Evolutionary conservation across 768 basidiomycete species (phyloP), one percentile per base, ranked within the genome.

Genomic region (Suillus plorans): DNA sequence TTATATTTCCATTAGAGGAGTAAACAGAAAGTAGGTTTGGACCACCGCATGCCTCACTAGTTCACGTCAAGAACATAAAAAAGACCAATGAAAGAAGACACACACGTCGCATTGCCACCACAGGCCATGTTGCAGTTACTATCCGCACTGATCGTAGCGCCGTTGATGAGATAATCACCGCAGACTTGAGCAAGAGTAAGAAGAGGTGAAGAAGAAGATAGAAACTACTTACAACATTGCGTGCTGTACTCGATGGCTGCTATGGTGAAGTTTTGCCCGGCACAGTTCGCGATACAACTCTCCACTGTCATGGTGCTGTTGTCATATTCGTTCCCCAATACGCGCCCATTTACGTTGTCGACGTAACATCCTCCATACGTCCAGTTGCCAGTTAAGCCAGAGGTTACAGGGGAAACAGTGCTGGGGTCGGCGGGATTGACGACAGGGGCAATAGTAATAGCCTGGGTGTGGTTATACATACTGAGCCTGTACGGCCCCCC

Each of bases 1-100:
- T 83, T 58, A 92, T 78, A 49, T 78, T 81, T 4, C 77, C 78
- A 9, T 75, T 83, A 0, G 84, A 80, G 0, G 84, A 80, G 68
- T 92, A 93, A 16, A 91, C 84, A 1, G 90, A 91, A 34, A 93
- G 71, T n/a, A 85, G 82, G 70, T 88, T 87, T 1, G 87, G 84
- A 7, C 87, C 92, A 71, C 92, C 92, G 66, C 91, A 94, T 49
- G 86, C 85, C 72, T 89, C 81, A 14, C 87, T 89, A 65, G 55
- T 64, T 34, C 36, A 65, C 45, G 62, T 66, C n/a, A 68, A 60
- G n/a, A 41, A 66, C n/a, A 66, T 45, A 28, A 42, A 59, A 36
- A 34, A 14, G 6, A 45, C 14, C 36, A 22, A 45, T 18, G 56
- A 18, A 12, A 55, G 0, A 39, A 34, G 45, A 49, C 0, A 73